These are phyloP conservation scores for Cordyceps farinosa DNA, from an alignment of 2,329 filamentous ascomycete species.

Conservation along the genomic window DNA sequence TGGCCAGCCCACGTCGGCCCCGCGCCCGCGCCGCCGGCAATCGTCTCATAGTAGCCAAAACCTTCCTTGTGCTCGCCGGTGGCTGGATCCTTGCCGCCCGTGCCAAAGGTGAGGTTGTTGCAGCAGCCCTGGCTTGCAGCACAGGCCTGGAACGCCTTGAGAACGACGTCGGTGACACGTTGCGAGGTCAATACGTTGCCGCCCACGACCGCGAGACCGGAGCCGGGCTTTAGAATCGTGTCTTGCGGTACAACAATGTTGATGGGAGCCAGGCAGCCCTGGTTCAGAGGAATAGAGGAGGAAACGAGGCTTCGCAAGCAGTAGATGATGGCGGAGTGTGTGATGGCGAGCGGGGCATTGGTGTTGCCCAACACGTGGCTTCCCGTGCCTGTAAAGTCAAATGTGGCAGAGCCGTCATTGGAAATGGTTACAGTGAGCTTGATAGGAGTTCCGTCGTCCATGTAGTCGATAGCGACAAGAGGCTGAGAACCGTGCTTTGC, in stretches of 20 bases:
- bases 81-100: conserved; percentile 67
- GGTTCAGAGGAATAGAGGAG: conserved; percentile 80
- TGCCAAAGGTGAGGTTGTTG: conserved; percentile 83
- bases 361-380: conserved; percentile 32
- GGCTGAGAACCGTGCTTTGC: conserved; percentile 21
- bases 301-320: conserved; percentile 76
- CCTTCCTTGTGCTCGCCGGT: conserved; percentile 46
- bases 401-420: conserved; percentile 68
- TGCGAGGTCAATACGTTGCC: conserved; percentile 80
- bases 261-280: conserved; percentile 77
- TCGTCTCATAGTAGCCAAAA: conserved; percentile 86
- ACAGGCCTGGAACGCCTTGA: conserved; percentile 75
- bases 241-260: conserved; percentile 68
- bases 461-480: conserved; percentile 50
- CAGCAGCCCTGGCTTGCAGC: conserved; percentile 77
- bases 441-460: conserved; percentile 85
- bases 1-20: conserved; percentile 71
- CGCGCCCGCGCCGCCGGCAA: conserved; percentile 72
- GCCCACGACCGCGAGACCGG: conserved; percentile 75
- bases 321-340: conserved; percentile 70
- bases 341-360: conserved; percentile 34
- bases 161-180: conserved; percentile 77
- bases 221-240: conserved; percentile 70
- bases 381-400: conserved; percentile 42
- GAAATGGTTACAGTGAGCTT: conserved; percentile 71